phyloP scores from a whole-genome alignment of 306 rosid species.

The Quercus engelmannii region DNA sequence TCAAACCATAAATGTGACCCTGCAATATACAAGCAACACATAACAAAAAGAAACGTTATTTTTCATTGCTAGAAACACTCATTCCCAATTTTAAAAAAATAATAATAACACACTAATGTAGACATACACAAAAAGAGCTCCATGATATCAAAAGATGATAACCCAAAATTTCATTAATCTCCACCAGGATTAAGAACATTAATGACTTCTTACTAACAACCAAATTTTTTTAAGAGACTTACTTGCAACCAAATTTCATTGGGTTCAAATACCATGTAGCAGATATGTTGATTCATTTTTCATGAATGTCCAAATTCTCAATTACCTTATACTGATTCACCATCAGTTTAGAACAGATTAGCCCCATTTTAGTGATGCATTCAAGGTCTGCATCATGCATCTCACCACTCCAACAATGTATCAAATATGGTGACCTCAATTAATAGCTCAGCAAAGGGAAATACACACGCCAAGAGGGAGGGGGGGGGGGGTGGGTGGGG shows the following conservation, averaged over 20 bases:
- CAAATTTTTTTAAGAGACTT: background rate
- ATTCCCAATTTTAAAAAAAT: background rate
- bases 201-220: background rate
- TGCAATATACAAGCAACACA: background rate
- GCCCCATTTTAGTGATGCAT: background rate
- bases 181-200: background rate
- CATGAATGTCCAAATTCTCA: background rate
- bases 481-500: too few species aligned
- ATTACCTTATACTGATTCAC: background rate
- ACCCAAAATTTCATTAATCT: background rate
- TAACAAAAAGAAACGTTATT: background rate
- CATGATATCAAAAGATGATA: too few species aligned
- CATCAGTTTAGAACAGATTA: background rate
- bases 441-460: background rate
- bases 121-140: background rate
- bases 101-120: background rate
- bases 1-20: background rate
- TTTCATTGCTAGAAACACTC: background rate
- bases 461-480: too few species aligned
- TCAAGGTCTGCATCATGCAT: background rate
- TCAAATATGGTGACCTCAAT: background rate
- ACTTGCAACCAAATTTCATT: background rate
- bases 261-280: background rate
- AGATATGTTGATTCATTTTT: background rate
- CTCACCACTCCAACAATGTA: background rate